Evolutionary conservation across 495 filamentous ascomycete species (phyloP).

Genomic region (Filosporella fistucella): DNA sequence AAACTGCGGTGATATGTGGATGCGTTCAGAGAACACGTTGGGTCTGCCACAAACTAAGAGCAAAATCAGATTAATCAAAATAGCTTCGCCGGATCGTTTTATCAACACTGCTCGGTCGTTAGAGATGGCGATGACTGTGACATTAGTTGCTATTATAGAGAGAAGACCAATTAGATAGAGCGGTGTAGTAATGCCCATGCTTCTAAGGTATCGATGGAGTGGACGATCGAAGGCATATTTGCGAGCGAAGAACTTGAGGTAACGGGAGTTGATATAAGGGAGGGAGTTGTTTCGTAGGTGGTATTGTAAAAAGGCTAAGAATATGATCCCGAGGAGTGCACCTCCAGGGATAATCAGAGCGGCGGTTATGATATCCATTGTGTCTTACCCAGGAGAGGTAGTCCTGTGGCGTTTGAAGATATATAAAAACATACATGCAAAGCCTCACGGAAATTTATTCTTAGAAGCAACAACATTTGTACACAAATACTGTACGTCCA

Average conservation of each 20-base stretch:
- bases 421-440: no score
- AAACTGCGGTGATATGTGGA: constrained; percentile 11
- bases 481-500: no score
- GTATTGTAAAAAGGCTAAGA: constrained; percentile 17
- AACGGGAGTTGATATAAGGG: no score
- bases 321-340: constrained; percentile 14
- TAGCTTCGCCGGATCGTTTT: constrained; percentile 14
- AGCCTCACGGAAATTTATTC: no score
- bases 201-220: constrained; percentile 13
- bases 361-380: constrained; percentile 13
- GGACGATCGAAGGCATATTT: constrained; percentile 14
- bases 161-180: constrained; percentile 17
- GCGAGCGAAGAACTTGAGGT: constrained; percentile 13
- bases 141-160: constrained; percentile 15
- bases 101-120: constrained; percentile 8
- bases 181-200: constrained; percentile 13
- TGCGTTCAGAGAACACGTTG: constrained; percentile 16
- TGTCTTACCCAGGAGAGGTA: no score
- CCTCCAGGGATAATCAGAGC: constrained; percentile 14
- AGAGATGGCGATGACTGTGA: constrained; percentile 12
- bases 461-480: no score
- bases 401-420: no score
- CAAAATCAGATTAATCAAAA: constrained; percentile 19
- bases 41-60: constrained; percentile 9
- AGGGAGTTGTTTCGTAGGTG: constrained; percentile 13